These are phyloP conservation scores for Pharus latifolius DNA, from an alignment of 176 grass and related monocot genomes.

Conservation along the genomic window DNA sequence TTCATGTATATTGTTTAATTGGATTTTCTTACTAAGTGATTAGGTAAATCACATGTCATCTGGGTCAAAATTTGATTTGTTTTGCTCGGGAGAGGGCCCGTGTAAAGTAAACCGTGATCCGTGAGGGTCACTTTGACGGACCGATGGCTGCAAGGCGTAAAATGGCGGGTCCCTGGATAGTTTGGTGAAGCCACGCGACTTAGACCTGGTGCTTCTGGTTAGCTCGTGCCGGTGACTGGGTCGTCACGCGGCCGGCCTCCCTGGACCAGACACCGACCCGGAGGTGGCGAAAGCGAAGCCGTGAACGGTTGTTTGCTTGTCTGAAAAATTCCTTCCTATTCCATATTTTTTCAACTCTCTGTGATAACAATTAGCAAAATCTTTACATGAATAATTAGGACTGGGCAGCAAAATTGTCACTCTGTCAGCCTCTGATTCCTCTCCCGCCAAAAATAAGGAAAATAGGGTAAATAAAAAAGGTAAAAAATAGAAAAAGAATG, in stretches of 20 bases:
- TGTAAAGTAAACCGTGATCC: not conserved
- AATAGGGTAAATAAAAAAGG: not conserved
- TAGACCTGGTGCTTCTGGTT: not conserved
- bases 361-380: slow-evolving; percentile 1
- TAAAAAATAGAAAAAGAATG: not conserved
- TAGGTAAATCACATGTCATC: slow-evolving; percentile 9
- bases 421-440: slow-evolving; percentile 21
- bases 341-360: not conserved
- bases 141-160: slow-evolving; percentile 16
- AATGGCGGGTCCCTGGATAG: not conserved
- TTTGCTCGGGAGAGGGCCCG: not conserved
- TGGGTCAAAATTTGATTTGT: slow-evolving; percentile 1
- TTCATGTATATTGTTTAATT: too few species aligned
- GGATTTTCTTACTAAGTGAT: too few species aligned
- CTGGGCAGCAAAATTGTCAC: slow-evolving; percentile 22
- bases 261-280: slow-evolving; percentile 46
- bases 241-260: slow-evolving; percentile 46
- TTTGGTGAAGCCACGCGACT: slow-evolving; percentile 17
- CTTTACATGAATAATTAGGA: slow-evolving; percentile 39
- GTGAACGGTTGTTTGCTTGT: slow-evolving; percentile 8
- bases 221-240: slow-evolving; percentile 20
- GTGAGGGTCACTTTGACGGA: not conserved
- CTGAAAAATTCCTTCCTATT: not conserved
- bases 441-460: not conserved
- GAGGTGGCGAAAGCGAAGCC: slow-evolving; percentile 16